Evolutionary conservation across 495 filamentous ascomycete species (phyloP).

Genomic region (Parmelia sp.): DNA sequence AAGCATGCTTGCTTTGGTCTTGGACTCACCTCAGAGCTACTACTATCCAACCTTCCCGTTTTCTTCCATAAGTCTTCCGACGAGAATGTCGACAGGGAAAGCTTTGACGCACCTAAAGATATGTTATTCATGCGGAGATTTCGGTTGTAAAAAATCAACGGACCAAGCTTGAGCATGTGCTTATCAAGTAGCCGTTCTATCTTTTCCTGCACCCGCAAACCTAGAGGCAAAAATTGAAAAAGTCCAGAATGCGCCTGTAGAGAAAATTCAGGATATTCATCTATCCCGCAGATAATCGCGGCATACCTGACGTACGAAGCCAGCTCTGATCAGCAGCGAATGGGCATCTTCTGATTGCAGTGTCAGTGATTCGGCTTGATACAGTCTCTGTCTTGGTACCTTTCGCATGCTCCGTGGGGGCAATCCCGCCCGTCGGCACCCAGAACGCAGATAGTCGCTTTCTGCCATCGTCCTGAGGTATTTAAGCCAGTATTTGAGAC

Average conservation of each 20-base stretch:
- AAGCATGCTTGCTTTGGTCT: neutral
- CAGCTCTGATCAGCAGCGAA: conserved; percentile 65
- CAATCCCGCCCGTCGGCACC: conserved; percentile 28
- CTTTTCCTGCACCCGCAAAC: conserved; percentile 82
- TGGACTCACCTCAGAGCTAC: conserved; percentile 52
- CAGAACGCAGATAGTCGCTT: conserved; percentile 24
- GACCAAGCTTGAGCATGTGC: conserved; percentile 76
- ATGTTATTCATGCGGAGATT: conserved; percentile 23
- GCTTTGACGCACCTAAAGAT: conserved; percentile 67
- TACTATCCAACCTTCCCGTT: conserved; percentile 51
- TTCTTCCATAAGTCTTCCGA: conserved; percentile 77
- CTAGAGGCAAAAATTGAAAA: conserved; percentile 91
- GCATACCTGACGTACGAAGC: conserved; percentile 66
- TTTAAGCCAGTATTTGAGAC: neutral
- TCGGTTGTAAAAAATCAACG: conserved; percentile 13
- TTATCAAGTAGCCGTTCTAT: conserved; percentile 78
- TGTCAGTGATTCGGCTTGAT: conserved; percentile 2
- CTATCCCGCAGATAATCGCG: neutral
- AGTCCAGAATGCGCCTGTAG: conserved; percentile 73
- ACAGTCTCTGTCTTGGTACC: conserved; percentile 3
- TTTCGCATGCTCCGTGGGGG: conserved; percentile 1
- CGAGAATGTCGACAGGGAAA: conserved; percentile 83
- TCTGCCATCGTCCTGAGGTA: conserved; percentile 26
- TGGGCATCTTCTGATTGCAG: conserved; percentile 55
- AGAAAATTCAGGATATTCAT: conserved; percentile 10